A percentile compares a stretch with the other conserved stretches of the same genome.
Conservation (phyloP, 352 stramenopile genomes). For the Pilasporangium apinafurcum region DNA sequence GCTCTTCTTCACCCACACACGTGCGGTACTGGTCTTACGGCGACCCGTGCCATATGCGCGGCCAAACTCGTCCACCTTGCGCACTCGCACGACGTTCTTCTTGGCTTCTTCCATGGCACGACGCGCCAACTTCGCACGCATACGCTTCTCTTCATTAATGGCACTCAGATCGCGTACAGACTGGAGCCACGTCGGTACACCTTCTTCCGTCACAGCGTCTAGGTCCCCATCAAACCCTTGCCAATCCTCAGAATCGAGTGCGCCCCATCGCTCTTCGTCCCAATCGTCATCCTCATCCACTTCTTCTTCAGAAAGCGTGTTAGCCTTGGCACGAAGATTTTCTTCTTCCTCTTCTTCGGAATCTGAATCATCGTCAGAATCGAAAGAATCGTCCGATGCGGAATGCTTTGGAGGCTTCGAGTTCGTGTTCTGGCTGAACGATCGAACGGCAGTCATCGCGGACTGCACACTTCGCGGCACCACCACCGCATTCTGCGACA, state of each 20-base stretch:
- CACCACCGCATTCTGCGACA: too few relatives aligned
- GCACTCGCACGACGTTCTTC: slow-evolving; percentile 65
- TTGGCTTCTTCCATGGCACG: slow-evolving; percentile 62
- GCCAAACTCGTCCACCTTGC: slow-evolving; percentile 68
- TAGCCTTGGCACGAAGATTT: slow-evolving; percentile 10
- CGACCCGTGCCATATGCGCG: slow-evolving; percentile 88
- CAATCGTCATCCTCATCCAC: slow-evolving; percentile 38
- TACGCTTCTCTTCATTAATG: slow-evolving; percentile 58
- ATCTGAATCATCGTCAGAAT: slow-evolving; percentile 21
- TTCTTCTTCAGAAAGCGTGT: slow-evolving; percentile 31
- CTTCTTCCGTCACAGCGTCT: slow-evolving; percentile 67
- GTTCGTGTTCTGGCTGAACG: slow-evolving; percentile 21
- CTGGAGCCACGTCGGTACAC: slow-evolving; percentile 77
- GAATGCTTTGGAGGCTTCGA: slow-evolving; percentile 6
- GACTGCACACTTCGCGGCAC: slow-evolving; percentile 2
- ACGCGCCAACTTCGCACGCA: slow-evolving; percentile 59
- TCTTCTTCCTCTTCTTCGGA: slow-evolving; percentile 20
- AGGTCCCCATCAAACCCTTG: slow-evolving; percentile 77
- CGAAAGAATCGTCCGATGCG: slow-evolving; percentile 4
- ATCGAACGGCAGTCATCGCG: slow-evolving; percentile 11
- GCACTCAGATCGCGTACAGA: slow-evolving; percentile 66
- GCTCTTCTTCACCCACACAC: slow-evolving; percentile 91
- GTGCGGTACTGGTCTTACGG: slow-evolving; percentile 91
- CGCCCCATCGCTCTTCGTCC: slow-evolving; percentile 63
- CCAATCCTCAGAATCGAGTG: slow-evolving; percentile 66